Percentiles rank a stretch among this genome's conserved stretches.
These are phyloP conservation scores for Iberis amara DNA, from an alignment of 441 rosid genomes.

Conservation along the genomic window DNA sequence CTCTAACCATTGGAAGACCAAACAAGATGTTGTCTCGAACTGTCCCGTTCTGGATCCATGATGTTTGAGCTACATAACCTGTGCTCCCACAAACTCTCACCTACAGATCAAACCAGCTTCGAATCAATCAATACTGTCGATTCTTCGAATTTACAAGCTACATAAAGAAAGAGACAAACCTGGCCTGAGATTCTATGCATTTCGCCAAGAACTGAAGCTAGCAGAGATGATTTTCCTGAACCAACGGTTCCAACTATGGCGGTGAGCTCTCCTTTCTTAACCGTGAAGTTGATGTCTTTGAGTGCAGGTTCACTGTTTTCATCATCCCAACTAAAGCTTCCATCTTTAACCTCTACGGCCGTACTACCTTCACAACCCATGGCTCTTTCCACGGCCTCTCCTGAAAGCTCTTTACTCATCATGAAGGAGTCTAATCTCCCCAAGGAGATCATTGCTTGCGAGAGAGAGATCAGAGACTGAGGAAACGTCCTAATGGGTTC, in stretches of 20 bases:
- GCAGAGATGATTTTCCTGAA: constrained; percentile 79
- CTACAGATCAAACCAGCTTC: not conserved
- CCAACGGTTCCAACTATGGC: constrained; percentile 92
- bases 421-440: constrained; percentile 69
- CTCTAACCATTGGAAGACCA: constrained; percentile 63
- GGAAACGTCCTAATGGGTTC: constrained; percentile 90
- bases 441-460: constrained; percentile 86
- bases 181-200: constrained; percentile 78
- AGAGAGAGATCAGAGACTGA: constrained; percentile 84
- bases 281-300: constrained; percentile 52
- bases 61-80: constrained; percentile 91
- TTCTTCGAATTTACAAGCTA: too few relatives aligned
- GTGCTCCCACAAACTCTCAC: constrained; percentile 55
- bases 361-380: constrained; percentile 45
- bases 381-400: constrained; percentile 49
- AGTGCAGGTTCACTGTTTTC: constrained; percentile 51
- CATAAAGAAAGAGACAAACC: constrained; percentile 32
- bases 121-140: too few relatives aligned
- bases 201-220: constrained; percentile 87
- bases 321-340: constrained; percentile 79
- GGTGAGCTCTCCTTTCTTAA: constrained; percentile 71
- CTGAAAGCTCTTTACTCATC: constrained; percentile 67
- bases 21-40: constrained; percentile 80
- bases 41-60: constrained; percentile 92
- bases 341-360: constrained; percentile 67